phyloP scores from a whole-genome alignment of 495 filamentous ascomycete species.

The Cryomyces antarcticus region DNA sequence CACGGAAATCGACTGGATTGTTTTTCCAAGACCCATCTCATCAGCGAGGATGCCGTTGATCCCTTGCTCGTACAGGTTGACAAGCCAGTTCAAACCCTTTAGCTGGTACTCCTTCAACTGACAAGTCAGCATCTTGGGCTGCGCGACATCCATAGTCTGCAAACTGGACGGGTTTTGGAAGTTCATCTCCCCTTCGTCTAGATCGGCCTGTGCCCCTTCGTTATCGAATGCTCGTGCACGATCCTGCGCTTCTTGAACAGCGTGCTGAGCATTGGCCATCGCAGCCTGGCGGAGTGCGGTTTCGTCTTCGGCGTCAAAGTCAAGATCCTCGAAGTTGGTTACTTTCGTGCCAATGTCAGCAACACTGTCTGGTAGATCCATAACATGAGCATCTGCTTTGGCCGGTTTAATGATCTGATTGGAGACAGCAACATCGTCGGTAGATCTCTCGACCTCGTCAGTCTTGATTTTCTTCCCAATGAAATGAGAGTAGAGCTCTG shows the following conservation, averaged over 20 bases:
- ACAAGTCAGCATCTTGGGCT: slow-evolving; percentile 83
- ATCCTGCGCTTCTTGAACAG: slow-evolving; percentile 84
- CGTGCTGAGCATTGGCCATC: slow-evolving; percentile 88
- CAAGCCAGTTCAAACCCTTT: slow-evolving; percentile 97
- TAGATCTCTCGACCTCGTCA: slow-evolving; percentile 70
- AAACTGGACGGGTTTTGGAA: slow-evolving; percentile 97
- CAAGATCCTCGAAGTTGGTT: slow-evolving; percentile 80
- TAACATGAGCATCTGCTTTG: slow-evolving; percentile 24
- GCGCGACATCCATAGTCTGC: slow-evolving; percentile 79
- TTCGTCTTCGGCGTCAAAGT: slow-evolving; percentile 93
- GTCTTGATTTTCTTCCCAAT: slow-evolving; percentile 98
- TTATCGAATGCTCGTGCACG: slow-evolving; percentile 69
- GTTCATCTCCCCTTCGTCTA: slow-evolving; percentile 89
- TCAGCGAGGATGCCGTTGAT: slow-evolving; percentile 99
- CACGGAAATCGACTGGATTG: slow-evolving; percentile 94
- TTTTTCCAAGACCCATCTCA: slow-evolving; percentile 99
- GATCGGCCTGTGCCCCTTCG: slow-evolving; percentile 28
- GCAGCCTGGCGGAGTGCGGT: slow-evolving; percentile 60
- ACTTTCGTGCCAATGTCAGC: slow-evolving; percentile 45
- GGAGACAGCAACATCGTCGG: slow-evolving; percentile 51
- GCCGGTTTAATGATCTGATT: slow-evolving; percentile 25
- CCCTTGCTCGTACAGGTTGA: slow-evolving; percentile 96
- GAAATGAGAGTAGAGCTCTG: slow-evolving; percentile 96
- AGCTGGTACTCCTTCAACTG: slow-evolving; percentile 96
- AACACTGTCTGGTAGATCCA: slow-evolving; percentile 37